Evolutionary conservation across 2,329 filamentous ascomycete genomes (phyloP), one percentile per base, ranked within the genome.

Genomic region (Aspergillus intermedius): DNA sequence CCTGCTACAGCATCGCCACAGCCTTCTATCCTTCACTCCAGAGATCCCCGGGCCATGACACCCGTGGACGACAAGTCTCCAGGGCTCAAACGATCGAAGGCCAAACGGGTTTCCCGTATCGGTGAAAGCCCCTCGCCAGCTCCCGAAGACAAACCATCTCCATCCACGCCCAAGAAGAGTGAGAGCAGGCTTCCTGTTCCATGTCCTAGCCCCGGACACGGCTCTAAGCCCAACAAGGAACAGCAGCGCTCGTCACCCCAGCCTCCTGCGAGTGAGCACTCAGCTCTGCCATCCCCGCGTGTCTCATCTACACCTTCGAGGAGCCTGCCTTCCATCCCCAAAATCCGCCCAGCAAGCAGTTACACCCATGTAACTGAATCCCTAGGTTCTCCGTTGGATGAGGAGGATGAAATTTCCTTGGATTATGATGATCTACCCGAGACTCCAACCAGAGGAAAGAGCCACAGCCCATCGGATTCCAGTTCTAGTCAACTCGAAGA

Each of bases 231-330:
- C 19, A 46, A 54, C 7, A 59, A 56, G 42, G 52, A 51, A 19
- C 52, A 54, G 41, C 49, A 49, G 28, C 54, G 17, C 15, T 12
- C 10, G 12, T 37, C 56, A 9, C 60, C 61, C 21, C 60, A 61
- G 12, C 59, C 60, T 1, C 57, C 60, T 6, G 53, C 52, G n/a
- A 59, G 56, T 42, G 59, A 60, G 10, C 55, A 57, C 9, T 53
- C 59, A 5, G 58, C 61, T 46, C 56, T 60, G 34, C 65, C 66
- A 41, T 63, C 62, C 5, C 66, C 69, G 15, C 64, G 70, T 37
- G 53, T 73, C n/a, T 74, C 73, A n/a, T 73, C 71, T 25, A 69
- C 72, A 12, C 73, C 73, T n/a, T 75, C 72, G 2, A 63, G 67
- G 54, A 64, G 71, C 42, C 65, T 75, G 25, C 73, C 73, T 6